These are phyloP conservation scores for Oemleria cerasiformis DNA, from an alignment of 306 rosid species.

Conservation along the genomic window DNA sequence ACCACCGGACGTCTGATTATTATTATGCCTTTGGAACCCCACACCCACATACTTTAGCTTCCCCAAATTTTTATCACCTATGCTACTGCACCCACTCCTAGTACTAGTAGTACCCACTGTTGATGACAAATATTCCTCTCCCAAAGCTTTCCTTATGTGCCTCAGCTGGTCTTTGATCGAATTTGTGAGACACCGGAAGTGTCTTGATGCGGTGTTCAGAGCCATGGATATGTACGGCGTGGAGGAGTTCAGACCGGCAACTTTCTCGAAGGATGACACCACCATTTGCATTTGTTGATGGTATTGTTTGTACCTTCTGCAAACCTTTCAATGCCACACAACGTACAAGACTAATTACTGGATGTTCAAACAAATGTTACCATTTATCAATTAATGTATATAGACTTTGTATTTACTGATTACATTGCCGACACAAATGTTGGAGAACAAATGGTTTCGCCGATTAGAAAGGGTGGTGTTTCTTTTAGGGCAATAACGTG, in stretches of 20 bases:
- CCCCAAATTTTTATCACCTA: conserved; percentile 33
- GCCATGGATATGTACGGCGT: conserved; percentile 74
- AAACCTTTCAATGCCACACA: conserved; percentile 44
- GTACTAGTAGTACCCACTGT: conserved; percentile 3
- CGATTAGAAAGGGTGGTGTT: conserved; percentile 4
- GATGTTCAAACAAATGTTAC: too few relatives aligned
- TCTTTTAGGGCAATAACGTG: conserved; percentile 9
- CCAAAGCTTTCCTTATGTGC: conserved; percentile 38
- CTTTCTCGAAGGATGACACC: conserved; percentile 78
- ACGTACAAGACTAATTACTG: too few relatives aligned
- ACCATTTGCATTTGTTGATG: conserved; percentile 96
- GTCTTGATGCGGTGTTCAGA: conserved; percentile 56
- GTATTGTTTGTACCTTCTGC: conserved; percentile 75
- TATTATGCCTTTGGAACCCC: conserved; percentile 55
- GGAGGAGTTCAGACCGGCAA: conserved; percentile 76
- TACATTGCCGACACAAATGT: not conserved
- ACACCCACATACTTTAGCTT: conserved; percentile 53
- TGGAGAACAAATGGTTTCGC: not conserved
- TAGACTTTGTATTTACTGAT: not conserved
- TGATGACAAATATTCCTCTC: conserved; percentile 49
- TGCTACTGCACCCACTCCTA: conserved; percentile 26
- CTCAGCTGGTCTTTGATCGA: conserved; percentile 66
- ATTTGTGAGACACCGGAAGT: conserved; percentile 57
- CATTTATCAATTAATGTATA: too few relatives aligned
- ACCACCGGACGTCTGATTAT: conserved; percentile 21